Base-by-base conservation (phyloP, 768 basidiomycete genomes). In the Kwoniella sp. region DNA sequence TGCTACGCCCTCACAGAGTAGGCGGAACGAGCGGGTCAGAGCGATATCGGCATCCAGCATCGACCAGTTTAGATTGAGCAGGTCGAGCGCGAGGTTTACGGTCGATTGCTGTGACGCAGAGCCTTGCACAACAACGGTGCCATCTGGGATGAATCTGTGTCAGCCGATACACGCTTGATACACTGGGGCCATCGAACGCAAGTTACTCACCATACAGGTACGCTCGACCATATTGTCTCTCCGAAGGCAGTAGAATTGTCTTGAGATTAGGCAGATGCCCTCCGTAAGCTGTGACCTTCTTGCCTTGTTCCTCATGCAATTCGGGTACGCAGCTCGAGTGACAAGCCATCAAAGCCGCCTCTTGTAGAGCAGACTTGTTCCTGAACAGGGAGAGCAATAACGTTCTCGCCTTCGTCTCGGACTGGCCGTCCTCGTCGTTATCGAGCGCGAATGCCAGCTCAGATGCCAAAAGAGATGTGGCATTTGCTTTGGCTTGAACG, bases 61-160 rank as follows among this genome's bases (percentile, higher is more conserved):
- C 0, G 92, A 93, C 54, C 93, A 85, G 75, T 94, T 93, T 69
- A 93, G 85, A 79, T 96, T 96, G 78, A 94, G 87, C 0, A 88
- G 87, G 54, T 86, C 83, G 2, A 92, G n/a, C 3, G 71, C 81
- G 34, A 85, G 84, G 55, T 84, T 86, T 69, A 90, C 86, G 15
- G 87, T 82, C 4, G 81, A 81, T 61, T 77, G 78, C 34, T 69
- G 28, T 62, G 59, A 4, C 84, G 83, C 41, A 1, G 65, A 66
- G 17, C 37, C 58, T 38, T 31, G 65, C 9, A 61, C 59, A 22
- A 50, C 23, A 11, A 61, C 58, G 20, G n/a, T 47, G 12, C 72
- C 73, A 60, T 77, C 78, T 68, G 66, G 56, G 41, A 25, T 13
- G 7, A 17, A 51, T 51, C 20, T 4, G 23, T 4, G 25, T 23